Evolutionary conservation across 495 filamentous ascomycete genomes (phyloP).

Genomic region (Aspergillus carlsbadensis): DNA sequence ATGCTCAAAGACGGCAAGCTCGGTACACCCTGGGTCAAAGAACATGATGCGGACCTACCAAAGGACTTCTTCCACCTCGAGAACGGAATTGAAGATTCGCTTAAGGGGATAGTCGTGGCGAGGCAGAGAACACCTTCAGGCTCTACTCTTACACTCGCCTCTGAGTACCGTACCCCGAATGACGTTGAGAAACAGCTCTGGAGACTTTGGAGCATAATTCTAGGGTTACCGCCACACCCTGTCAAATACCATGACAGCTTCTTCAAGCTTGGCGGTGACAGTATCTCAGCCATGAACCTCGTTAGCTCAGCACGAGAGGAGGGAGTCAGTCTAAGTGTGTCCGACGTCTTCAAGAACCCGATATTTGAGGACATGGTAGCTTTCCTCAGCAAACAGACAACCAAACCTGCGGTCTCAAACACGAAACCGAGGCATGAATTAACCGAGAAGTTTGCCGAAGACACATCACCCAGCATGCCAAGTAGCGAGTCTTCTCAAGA

Average conservation of each 20-base stretch:
- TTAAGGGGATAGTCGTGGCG: conserved; percentile 18
- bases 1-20: conserved; percentile 40
- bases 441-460: conserved; percentile 17
- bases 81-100: conserved; percentile 14
- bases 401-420: neutral
- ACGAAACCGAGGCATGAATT: conserved; percentile 5
- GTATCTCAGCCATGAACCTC: conserved; percentile 68
- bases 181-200: conserved; percentile 37
- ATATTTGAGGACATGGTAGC: conserved; percentile 48
- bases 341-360: conserved; percentile 49
- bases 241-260: conserved; percentile 47
- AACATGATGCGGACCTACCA: neutral
- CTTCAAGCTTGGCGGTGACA: conserved; percentile 51
- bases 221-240: conserved; percentile 38
- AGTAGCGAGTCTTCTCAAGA: conserved; percentile 34
- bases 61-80: neutral
- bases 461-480: neutral
- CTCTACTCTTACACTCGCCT: conserved; percentile 17
- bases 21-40: conserved; percentile 22
- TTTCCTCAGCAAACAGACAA: conserved; percentile 22
- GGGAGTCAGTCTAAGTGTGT: conserved; percentile 55
- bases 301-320: conserved; percentile 57
- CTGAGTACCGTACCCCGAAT: conserved; percentile 10
- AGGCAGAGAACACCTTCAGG: conserved; percentile 8
- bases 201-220: conserved; percentile 45